Evolutionary conservation across 257 asterid genomes (phyloP), one percentile per base, ranked within the genome.

Genomic region (Gynochthodes officinalis): DNA sequence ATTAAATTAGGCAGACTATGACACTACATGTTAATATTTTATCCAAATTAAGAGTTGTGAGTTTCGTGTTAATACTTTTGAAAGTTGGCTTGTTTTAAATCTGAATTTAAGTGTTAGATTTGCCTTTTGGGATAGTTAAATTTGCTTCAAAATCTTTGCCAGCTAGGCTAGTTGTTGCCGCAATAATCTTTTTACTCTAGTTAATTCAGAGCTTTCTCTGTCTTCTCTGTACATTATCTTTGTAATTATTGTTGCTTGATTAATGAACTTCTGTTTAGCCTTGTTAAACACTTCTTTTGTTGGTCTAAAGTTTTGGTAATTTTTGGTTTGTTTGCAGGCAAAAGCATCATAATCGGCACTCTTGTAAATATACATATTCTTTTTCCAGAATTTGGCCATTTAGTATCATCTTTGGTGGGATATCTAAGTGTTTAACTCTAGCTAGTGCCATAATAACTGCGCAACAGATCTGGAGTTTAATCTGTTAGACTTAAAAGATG

Each of bases 401-500:
- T 50, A 67, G 54, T 75, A 39, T 16, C 15, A 42, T 61, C 28
- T 35, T 55, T 33, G 27, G 46, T 69, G 69, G 32, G 68, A 28
- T 53, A 50, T 21, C 48, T 67, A 43, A 40, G 62, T 33, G 64
- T 39, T 68, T 68, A 66, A 72, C 19, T 62, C 53, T 28, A 35
- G 19, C 27, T 25, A 75, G 63, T 55, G 64, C 55, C 44, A 23
- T 46, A 40, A n/a, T 59, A 32, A 27, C 60, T 37, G n/a, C 58
- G 7, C 48, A 13, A 58, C 67, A 74, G 74, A 53, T 78, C 81
- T 83, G 79, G 71, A 73, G 67, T 74, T 63, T 75, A 63, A 53
- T 65, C 40, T 64, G 15, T 75, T 75, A 76, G 77, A 73, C 77
- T 77, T 72, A 55, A 52, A 43, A 79, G 75, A 93, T 83, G 91